phyloP scores from a whole-genome alignment of 257 asterid genomes.

The Nicotiana paniculata region DNA sequence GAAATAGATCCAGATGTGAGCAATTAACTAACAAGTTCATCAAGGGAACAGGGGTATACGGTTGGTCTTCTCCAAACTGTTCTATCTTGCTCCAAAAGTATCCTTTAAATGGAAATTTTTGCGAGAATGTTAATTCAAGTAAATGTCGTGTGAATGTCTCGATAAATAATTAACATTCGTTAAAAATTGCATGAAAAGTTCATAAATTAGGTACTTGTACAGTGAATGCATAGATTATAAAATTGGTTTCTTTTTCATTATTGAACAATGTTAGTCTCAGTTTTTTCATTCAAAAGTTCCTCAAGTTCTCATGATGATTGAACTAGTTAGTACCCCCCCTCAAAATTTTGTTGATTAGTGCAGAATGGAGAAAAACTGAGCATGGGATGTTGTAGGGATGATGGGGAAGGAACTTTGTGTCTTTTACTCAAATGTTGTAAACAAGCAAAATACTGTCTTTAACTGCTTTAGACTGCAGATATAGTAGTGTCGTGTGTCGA shows the following conservation, averaged over 20 bases:
- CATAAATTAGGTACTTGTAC: too few relatives aligned
- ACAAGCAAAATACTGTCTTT: too few relatives aligned
- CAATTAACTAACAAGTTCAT: background rate
- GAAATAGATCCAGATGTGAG: background rate
- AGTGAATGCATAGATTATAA: background rate
- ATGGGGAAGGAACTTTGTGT: background rate
- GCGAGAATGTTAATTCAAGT: background rate
- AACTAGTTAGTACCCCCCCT: background rate
- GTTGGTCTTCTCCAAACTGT: background rate
- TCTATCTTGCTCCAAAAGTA: background rate
- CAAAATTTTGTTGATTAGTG: background rate
- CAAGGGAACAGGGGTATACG: background rate
- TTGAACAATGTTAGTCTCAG: background rate
- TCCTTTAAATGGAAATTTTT: background rate
- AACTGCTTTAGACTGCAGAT: too few relatives aligned
- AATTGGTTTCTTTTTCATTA: background rate
- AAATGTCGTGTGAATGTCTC: background rate
- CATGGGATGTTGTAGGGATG: background rate
- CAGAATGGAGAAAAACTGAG: background rate
- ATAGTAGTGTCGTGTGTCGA: too few relatives aligned
- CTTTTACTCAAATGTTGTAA: background rate
- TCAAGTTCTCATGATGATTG: background rate
- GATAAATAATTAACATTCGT: background rate
- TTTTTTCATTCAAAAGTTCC: background rate
- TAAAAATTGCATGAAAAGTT: too few relatives aligned